Evolutionary conservation across 108 stramenopile species (phyloP), one percentile per base, ranked within the genome.

Genomic region (Skeletonema costatum): DNA sequence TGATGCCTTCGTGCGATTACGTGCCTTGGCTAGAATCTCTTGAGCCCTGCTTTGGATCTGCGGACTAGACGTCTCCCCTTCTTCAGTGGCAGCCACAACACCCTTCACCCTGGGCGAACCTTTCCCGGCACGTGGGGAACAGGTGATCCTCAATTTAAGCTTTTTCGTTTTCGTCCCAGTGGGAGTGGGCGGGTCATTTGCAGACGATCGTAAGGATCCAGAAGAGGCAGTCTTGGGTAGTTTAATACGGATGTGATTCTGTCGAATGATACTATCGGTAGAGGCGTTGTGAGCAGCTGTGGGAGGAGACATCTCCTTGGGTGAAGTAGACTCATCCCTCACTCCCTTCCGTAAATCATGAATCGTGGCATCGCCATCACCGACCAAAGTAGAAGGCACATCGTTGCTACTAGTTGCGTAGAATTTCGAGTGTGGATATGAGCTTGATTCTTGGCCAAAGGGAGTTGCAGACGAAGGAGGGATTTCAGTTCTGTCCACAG

Each of bases 21-120:
- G 70, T 31, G 81, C 81, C 35, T 64, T 60, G 5, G 81, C 81
- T 31, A 82, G 67, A 73, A 82, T 73, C 32, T 76, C 66, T 33
- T 82, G 75, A 14, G 81, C 75, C 66, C 72, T 76, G 48, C 66
- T 75, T 41, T 76, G 68, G 39, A 76, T 72, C 39, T 41, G 62
- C 4, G 50, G 51, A 39, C 46, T 56, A 5, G 41, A 67, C 33
- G 44, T 62, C 69, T 16, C 60, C 35, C 17, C 42, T 35, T 44
- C 64, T 63, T 29, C 17, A 32, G 10, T 42, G 67, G n/a, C 17
- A 59, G 41, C 41, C 36, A 16, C 21, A 21, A 17, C 12, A 29
- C 9, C 32, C 35, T 19, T 41, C 14, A 44, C 56, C 36, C 19
- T 67, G 5, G 41, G 70, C 25, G 39, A 30, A 31, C 65, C 64